Evolutionary conservation across 441 rosid genomes (phyloP), one percentile per base, ranked within the genome.

Genomic region (Mallotus japonicus): DNA sequence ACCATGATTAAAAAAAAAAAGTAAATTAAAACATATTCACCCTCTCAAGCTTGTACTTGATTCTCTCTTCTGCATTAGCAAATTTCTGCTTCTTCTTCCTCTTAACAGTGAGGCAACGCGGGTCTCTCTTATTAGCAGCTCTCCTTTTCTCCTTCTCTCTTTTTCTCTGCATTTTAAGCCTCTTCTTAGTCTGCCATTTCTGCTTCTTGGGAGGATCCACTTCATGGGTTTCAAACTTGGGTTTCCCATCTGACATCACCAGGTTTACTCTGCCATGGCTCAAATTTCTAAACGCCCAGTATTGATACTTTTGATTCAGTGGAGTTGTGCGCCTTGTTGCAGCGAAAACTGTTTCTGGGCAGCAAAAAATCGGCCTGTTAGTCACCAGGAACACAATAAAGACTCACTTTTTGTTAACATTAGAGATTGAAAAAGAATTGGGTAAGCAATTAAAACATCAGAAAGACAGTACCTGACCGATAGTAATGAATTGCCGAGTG

Each of bases 201-300:
- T 88, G 85, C 83, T 90, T 93, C 85, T 85, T 90, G 0, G 98
- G 97, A 85, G 99, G 92, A 67, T 88, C 89, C 4, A 83, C 72
- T 74, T 89, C 88, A 50, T 81, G 85, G 5, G 82, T 88, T 80
- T 90, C 96, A 67, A 95, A 92, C 84, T 89, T 90, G 24, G 95
- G 92, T 79, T 95, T 92, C 75, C 99, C 99, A 59, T 90, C 71
- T 17, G 94, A 89, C 77, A 91, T 87, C 82, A 95, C 96, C 63
- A 95, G 73, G 73, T 81, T 90, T 75, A 95, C 92, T 0, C 83
- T 77, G 37, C 97, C 98, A 51, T 87, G 87, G 73, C 92, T 90
- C 64, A 77, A 83, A 61, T 77, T 80, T 83, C 95, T 84, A 44
- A 57, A 84, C 6, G 57, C 59, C 82, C 86, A 83, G 0, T 76